phyloP scores from a whole-genome alignment of 345 rosid genomes.

The Pistacia vera region DNA sequence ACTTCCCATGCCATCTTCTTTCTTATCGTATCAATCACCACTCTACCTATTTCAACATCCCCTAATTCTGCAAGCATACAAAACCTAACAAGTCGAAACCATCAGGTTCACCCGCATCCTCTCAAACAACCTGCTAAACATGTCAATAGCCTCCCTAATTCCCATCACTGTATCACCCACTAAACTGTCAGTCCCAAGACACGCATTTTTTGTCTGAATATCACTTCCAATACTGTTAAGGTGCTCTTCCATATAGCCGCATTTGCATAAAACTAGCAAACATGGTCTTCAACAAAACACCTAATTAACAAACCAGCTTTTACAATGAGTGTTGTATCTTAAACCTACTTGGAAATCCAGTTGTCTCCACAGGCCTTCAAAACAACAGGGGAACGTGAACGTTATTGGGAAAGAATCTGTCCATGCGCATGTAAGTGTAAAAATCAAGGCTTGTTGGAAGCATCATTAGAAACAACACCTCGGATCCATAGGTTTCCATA shows the following conservation, averaged over 20 bases:
- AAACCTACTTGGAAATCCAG: conserved; percentile 27
- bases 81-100: conserved; percentile 13
- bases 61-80: conserved; percentile 8
- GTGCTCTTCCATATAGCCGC: conserved; percentile 22
- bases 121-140: conserved; percentile 24
- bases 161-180: conserved; percentile 35
- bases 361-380: conserved; percentile 46
- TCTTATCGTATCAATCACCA: conserved; percentile 37
- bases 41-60: conserved; percentile 23
- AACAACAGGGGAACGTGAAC: conserved; percentile 52
- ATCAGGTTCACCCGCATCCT: conserved; percentile 30
- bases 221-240: conserved; percentile 36
- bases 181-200: conserved; percentile 43
- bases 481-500: conserved; percentile 63
- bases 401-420: conserved; percentile 42
- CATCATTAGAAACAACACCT: conserved; percentile 59
- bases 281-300: conserved; percentile 36
- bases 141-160: conserved; percentile 17
- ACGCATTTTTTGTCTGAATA: conserved; percentile 25
- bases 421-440: conserved; percentile 42
- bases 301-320: conserved; percentile 35
- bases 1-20: conserved; percentile 34
- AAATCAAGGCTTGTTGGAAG: conserved; percentile 43
- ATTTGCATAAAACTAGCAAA: conserved; percentile 23
- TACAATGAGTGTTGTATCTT: conserved; percentile 25